Conservation (phyloP, 345 rosid genomes). For the Rhodamnia argentea region DNA sequence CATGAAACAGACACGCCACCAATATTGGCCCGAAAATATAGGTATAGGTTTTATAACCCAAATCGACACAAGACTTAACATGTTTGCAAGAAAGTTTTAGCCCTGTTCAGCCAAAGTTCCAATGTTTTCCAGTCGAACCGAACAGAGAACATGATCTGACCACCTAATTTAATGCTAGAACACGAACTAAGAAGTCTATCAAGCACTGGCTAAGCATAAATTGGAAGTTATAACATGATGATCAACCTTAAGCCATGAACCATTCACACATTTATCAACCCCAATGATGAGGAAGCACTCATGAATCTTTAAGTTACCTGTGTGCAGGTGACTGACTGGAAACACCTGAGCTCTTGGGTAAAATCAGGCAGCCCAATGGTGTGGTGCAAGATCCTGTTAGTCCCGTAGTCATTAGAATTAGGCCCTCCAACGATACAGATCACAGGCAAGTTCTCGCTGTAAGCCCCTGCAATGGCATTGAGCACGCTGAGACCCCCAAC, state of each 20-base stretch:
- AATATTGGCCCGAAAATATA: not conserved
- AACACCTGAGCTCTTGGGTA: conserved; percentile 53
- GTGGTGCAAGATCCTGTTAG: conserved; percentile 59
- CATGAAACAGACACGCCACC: too few relatives aligned
- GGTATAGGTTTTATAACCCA: not conserved
- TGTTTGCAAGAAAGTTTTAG: not conserved
- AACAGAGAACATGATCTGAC: not conserved
- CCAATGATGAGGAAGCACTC: not conserved
- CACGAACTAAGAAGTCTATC: not conserved
- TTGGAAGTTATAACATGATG: not conserved
- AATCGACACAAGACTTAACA: not conserved
- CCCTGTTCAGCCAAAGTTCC: not conserved
- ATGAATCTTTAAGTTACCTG: conserved; percentile 22
- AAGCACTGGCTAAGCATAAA: not conserved
- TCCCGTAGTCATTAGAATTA: conserved; percentile 63
- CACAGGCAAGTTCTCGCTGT: conserved; percentile 62
- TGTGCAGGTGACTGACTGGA: conserved; percentile 45
- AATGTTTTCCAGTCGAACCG: not conserved
- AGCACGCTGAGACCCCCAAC: conserved; percentile 65
- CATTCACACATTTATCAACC: not conserved
- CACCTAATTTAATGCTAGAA: not conserved
- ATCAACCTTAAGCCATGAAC: not conserved
- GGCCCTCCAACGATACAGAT: conserved; percentile 67
- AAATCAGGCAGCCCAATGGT: conserved; percentile 70
- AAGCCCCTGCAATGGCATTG: conserved; percentile 67